Percentiles rank a stretch among this genome's conserved stretches.
These are phyloP conservation scores for Roridomyces roridus DNA, from an alignment of 768 basidiomycete species.

Conservation along the genomic window DNA sequence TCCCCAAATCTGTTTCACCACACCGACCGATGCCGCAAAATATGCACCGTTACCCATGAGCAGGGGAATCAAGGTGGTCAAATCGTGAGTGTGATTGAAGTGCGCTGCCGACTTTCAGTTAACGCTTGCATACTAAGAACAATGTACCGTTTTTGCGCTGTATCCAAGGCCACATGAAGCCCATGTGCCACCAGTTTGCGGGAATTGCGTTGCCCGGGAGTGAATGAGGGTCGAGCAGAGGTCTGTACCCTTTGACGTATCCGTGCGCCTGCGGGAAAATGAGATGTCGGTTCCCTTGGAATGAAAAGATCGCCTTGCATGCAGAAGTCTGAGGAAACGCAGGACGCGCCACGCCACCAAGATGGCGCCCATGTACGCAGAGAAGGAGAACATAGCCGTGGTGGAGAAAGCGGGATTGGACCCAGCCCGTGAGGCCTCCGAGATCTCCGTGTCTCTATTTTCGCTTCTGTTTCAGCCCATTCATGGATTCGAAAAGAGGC, in stretches of 20 bases:
- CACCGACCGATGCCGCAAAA: conserved; percentile 12
- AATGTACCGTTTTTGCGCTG: conserved; percentile 8
- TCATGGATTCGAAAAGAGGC: too few relatives aligned
- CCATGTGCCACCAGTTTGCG: conserved; percentile 16
- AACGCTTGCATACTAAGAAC: background rate
- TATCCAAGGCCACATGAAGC: conserved; percentile 22
- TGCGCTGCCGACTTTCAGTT: too few relatives aligned
- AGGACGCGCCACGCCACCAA: too few relatives aligned
- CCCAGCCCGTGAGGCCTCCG: too few relatives aligned
- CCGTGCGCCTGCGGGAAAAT: conserved; percentile 16
- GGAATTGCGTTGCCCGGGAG: conserved; percentile 17
- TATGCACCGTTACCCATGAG: conserved; percentile 8
- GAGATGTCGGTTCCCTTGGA: too few relatives aligned
- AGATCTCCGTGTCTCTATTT: too few relatives aligned
- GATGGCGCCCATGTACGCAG: too few relatives aligned
- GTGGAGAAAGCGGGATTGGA: too few relatives aligned
- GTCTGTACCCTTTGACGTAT: conserved; percentile 14
- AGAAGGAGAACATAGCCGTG: too few relatives aligned
- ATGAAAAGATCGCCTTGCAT: too few relatives aligned
- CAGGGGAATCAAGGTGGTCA: conserved; percentile 19
- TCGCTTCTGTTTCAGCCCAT: too few relatives aligned
- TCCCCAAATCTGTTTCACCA: conserved; percentile 14
- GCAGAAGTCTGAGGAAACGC: too few relatives aligned
- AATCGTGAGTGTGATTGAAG: conserved; percentile 21
- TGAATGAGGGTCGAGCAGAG: conserved; percentile 16